phyloP scores from a whole-genome alignment of 805 yeast genomes.

The Diddensiella caesifluorescens region DNA sequence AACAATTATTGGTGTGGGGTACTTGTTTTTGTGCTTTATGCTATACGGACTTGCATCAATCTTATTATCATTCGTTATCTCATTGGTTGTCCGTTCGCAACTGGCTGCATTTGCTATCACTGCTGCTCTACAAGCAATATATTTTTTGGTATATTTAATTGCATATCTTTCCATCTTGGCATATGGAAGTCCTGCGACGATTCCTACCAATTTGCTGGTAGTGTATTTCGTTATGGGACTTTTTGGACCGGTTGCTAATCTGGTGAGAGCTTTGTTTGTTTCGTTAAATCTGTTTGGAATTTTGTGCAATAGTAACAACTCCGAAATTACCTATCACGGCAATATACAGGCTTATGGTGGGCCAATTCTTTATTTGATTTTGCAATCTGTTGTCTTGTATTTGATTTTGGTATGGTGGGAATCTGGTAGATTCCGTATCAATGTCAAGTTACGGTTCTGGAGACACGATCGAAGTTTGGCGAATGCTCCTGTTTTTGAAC shows the following conservation, averaged over 20 bases:
- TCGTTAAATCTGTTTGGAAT: conserved; percentile 32
- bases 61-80: conserved; percentile 28
- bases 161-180: conserved; percentile 29
- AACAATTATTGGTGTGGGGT: conserved; percentile 28
- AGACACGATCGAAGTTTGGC: not conserved
- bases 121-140: conserved; percentile 32
- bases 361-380: conserved; percentile 30
- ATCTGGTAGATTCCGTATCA: conserved; percentile 29
- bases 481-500: not conserved
- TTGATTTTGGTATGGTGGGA: conserved; percentile 32
- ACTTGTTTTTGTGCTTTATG: conserved; percentile 29
- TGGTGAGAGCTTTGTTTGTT: conserved; percentile 30
- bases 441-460: conserved; percentile 8
- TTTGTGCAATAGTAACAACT: conserved; percentile 25
- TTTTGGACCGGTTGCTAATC: conserved; percentile 28
- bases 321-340: conserved; percentile 27
- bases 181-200: conserved; percentile 27
- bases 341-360: conserved; percentile 32
- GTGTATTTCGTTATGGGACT: conserved; percentile 30
- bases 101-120: conserved; percentile 37
- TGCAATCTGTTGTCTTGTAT: conserved; percentile 25
- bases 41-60: conserved; percentile 31
- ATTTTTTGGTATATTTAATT: conserved; percentile 30
- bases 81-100: conserved; percentile 31
- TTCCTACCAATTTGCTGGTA: conserved; percentile 22